Evolutionary conservation across 805 yeast genomes (phyloP), one percentile per base, ranked within the genome.

Genomic region (Cyberlindnera nakhonratchasimensis): DNA sequence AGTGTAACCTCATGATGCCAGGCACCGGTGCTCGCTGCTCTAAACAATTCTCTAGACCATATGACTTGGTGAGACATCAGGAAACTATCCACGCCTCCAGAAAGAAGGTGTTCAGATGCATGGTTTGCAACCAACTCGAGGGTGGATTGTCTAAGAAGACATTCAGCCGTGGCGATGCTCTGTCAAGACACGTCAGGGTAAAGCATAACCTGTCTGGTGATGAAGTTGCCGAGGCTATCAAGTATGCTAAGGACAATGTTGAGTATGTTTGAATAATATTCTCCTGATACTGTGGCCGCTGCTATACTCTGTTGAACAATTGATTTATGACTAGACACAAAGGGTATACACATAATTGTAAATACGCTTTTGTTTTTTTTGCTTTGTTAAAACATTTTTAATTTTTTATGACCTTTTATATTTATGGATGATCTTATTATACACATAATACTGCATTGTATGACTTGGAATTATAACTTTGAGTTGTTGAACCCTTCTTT

Each of bases 31-130:
- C 69, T 47, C 76, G 78, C 19, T 87, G 96, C 64, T 66, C 74
- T 52, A 86, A 86, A 65, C 80, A 80, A 56, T 91, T 91, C 59
- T 88, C 97, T 14, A 77, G 99, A 58, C 95, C 96, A 16, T 91
- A 91, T 61, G 99, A 91, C 67, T 71, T 91, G 57, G 84, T 90
- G 20, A 78, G 99, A 55, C 99, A 91, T 64, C 96, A 91, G 63
- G 96, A 91, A 57, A 93, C 98, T 0, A 90, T 91, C 41, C 99
- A 91, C 63, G 93, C 97, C 1, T 74, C 85, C 36, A 84, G 82
- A 61, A 84, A 91, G 65, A 85, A 85, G 55, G 79, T 84, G 37
- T 93, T 82, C 70, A 80, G 85, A 59, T 91, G 99, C 64, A 80
- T 80, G 53, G 80, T 84, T 34, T 91, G 99, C 66, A 44, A 43